Evolutionary conservation across 1,284 basidiomycete species (phyloP), one percentile per base, ranked within the genome.

Genomic region (Ustilago crameri): DNA sequence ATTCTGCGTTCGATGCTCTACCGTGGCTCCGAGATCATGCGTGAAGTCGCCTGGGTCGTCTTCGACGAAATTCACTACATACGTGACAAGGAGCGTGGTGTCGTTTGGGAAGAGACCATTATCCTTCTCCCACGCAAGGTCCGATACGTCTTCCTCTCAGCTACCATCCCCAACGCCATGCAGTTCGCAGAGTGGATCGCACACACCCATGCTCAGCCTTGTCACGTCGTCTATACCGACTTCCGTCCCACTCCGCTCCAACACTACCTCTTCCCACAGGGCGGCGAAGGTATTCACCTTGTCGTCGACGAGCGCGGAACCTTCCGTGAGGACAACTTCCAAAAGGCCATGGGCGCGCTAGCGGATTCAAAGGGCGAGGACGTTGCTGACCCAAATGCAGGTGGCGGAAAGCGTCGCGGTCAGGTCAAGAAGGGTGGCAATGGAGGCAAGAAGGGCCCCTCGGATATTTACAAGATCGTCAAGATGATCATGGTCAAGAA

Each of bases 31-130:
- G 96, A 99, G 85, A 91, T 99, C 78, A 97, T 98, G 93, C 92
- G 96, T 66, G 96, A 99, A 86, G 95, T 99, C 15, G 95, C 95
- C 0, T 99, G 96, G 96, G 95, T 98, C 67, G 89, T 99, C 63
- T 99, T 98, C 83, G 96, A 99, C 84, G 96, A 99, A 85, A 97
- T 99, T 67, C 96, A 99, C 84, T 99, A 98, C 85, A 98, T 98
- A 96, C 91, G 96, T 71, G 96, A 98, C 87, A 94, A 95, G 73
- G 85, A 88, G 77, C 86, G 88, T 54, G 87, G 88, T 63, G 88
- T 89, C 23, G 87, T 89, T 15, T 88, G 87, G 87, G 87, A 89
- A 80, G 88, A 89, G 77, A 98, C 96, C 0, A 97, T 98, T 83
- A 98, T 98, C 75, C 88, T 99, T 0, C 89, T 99, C 9, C 95